Base-by-base conservation (phyloP, 139 green algal species). In the Volvox reticuliferus region DNA sequence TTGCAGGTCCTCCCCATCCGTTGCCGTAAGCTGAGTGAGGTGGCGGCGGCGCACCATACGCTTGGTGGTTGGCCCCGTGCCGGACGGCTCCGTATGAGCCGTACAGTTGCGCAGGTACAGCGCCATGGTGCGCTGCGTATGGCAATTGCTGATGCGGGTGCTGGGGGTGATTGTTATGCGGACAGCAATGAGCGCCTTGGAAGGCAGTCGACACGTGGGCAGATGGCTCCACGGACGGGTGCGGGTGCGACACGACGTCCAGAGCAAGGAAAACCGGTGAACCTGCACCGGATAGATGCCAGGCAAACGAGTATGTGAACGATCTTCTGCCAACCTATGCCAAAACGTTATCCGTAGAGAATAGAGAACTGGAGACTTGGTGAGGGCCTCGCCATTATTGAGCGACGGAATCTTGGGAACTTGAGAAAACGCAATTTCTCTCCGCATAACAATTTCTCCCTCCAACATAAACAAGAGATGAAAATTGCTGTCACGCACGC, bases 251-350 rank as follows among this genome's bases (percentile, higher is more conserved):
- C 21, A 91, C 76, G 14, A 91, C 55, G 35, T 91, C 87, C 1
- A 91, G 26, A 2, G 87, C 87, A 0, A 86, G 2, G 62, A 91
- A 91, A 12, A 83, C 55, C 9, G 86, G 86, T 1, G 67, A 19
- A 2, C 86, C 86, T 90, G 50, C 73, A 28, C 12, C 9, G 44
- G 44, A 55, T 55, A 55, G 44, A 55, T 9, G 44, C 9, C 44
- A 9, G 9, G 44, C 5, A 55, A 55, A 55, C 44, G 44, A 55
- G 44, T 14, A 55, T 5, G 44, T 55, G 44, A 55, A 55, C 44
- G 44, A 55, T 5, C 44, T 55, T 9, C 9, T 55, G 44, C 44
- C 44, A 55, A 9, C 9, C 44, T 55, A 55, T 55, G 44, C 44
- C 44, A 55, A 55, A 55, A 55, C 44, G 44, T 55, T 55, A 5